Evolutionary conservation across 768 basidiomycete species (phyloP).

Genomic region (Lactarius psammicola): DNA sequence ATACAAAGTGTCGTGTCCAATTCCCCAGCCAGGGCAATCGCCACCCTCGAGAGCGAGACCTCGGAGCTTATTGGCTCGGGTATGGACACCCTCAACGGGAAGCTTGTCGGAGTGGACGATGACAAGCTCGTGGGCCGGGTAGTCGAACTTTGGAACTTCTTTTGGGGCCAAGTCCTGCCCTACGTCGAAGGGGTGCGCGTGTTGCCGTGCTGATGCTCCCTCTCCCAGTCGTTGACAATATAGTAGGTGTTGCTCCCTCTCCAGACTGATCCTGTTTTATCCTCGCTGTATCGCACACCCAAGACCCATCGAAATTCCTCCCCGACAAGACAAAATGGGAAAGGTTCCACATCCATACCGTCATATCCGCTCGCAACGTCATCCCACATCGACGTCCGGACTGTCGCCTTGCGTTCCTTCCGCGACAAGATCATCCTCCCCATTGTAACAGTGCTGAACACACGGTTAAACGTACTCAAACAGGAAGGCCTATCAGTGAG

Average conservation of each 20-base stretch:
- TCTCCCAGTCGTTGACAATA: conserved; percentile 27
- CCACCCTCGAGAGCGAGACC: conserved; percentile 73
- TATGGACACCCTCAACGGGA: conserved; percentile 90
- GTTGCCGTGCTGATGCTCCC: conserved; percentile 41
- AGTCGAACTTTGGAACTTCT: conserved; percentile 90
- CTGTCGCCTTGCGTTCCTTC: conserved; percentile 75
- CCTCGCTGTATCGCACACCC: conserved; percentile 63
- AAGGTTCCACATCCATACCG: conserved; percentile 41
- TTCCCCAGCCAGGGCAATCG: conserved; percentile 70
- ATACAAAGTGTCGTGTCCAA: conserved; percentile 71
- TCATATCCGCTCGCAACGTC: conserved; percentile 37
- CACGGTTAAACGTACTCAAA: conserved; percentile 52
- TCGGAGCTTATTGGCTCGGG: conserved; percentile 81
- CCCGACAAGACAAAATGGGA: conserved; percentile 50
- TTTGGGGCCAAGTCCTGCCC: conserved; percentile 86
- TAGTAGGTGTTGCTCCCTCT: conserved; percentile 56
- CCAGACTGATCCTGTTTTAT: conserved; percentile 61
- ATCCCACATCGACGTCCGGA: conserved; percentile 74
- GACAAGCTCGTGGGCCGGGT: conserved; percentile 72
- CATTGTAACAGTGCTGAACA: conserved; percentile 52
- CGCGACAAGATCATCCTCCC: conserved; percentile 78
- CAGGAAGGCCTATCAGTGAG: conserved; percentile 59
- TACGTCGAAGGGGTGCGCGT: conserved; percentile 80
- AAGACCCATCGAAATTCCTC: conserved; percentile 48
- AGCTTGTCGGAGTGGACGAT: conserved; percentile 73